Percentiles rank a stretch among this genome's conserved stretches.
phyloP scores from a whole-genome alignment of 108 stramenopile genomes.

The Cyclotella choctawhatcheeana region DNA sequence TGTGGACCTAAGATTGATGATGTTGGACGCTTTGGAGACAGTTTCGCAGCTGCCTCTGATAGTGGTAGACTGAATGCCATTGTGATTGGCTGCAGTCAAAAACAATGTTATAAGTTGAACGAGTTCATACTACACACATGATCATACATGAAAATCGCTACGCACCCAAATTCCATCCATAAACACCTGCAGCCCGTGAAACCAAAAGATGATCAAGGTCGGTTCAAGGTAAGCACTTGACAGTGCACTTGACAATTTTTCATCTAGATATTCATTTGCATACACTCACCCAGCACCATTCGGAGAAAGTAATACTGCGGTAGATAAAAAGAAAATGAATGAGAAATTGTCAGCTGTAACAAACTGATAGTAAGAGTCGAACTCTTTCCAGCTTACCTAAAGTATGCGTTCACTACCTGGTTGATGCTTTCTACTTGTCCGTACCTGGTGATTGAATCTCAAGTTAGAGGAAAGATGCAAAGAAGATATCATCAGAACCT shows the following conservation, averaged over 20 bases:
- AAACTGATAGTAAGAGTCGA: background rate
- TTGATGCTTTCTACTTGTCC: conserved; percentile 66
- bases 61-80: conserved; percentile 70
- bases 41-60: conserved; percentile 47
- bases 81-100: conserved; percentile 47
- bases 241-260: background rate
- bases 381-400: conserved; percentile 14
- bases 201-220: no score
- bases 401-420: conserved; percentile 61
- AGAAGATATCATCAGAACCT: background rate
- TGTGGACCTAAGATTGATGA: conserved; percentile 65
- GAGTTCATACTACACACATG: no score
- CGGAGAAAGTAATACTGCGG: conserved; percentile 52
- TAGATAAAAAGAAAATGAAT: background rate
- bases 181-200: conserved; percentile 31
- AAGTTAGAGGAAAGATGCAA: background rate
- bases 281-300: conserved; percentile 59
- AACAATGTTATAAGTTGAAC: no score
- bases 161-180: conserved; percentile 77
- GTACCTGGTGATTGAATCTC: background rate
- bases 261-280: conserved; percentile 16
- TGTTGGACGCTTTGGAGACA: conserved; percentile 67
- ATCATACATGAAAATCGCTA: no score
- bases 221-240: background rate
- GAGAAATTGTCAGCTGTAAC: background rate